Evolutionary conservation across 805 yeast genomes (phyloP), one percentile per base, ranked within the genome.

Genomic region (Metschnikowia lunata): DNA sequence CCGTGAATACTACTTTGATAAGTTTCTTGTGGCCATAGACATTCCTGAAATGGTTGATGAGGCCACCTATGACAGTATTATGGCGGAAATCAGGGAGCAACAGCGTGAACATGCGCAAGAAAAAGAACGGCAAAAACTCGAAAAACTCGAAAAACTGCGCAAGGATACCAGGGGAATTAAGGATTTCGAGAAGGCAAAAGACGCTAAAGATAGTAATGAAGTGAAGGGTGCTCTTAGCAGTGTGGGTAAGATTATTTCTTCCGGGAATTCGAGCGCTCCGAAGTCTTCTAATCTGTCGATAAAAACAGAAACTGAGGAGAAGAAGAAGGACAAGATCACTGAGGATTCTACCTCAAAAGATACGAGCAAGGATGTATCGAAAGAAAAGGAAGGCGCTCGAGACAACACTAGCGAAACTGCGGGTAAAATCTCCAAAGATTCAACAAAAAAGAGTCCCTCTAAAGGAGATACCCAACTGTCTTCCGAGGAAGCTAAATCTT

Each of bases 31-130:
- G 2, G 72, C 72, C 30, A 64, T 87, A 27, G 82, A 82, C 36
- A 73, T 91, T 3, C 97, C 97, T 0, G 70, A 70, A 1, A 77
- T 91, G 56, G 73, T 77, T 0, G 68, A 66, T 37, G 83, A 82
- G 46, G 75, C 68, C 7, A 86, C 82, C 26, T 89, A 79, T 52
- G 69, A 75, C 1, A 60, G 64, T 32, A 74, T 73, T 45, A 71
- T 83, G 66, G 67, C 62, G n/a, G 71, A 69, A 36, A 72, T 70
- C 26, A 52, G 52, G 33, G 67, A 61, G 30, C 41, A 39, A 33
- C 45, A 52, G 15, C 34, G 34, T 11, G 45, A 36, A 28, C 23
- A 27, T 34, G n/a, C 7, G 8, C 33, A 12, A 30, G 46, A 33
- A 30, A 39, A 34, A 11, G 42, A 34, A 29, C 34, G 31, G 12